A percentile compares a stretch with the other conserved stretches of the same genome.
Evolutionary conservation across 176 grass and related monocot genomes (phyloP).

Genomic region (Oryza coarctata): DNA sequence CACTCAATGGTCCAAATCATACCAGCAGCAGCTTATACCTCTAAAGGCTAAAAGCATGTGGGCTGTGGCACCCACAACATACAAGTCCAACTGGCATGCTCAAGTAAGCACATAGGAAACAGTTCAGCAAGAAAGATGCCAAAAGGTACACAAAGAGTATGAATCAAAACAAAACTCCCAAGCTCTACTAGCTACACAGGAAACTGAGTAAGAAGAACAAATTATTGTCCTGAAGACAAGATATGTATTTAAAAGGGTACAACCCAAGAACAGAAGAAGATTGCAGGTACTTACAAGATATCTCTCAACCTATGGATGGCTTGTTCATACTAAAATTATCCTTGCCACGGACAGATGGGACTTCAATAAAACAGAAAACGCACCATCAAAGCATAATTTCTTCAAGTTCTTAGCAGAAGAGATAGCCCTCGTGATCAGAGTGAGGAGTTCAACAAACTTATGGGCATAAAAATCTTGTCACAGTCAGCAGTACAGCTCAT

Average conservation of each 20-base stretch:
- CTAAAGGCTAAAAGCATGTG: neutral
- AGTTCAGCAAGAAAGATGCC: conserved; percentile 3
- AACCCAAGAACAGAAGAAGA: conserved; percentile 3
- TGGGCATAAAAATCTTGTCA: neutral
- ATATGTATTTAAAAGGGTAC: neutral
- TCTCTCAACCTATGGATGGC: neutral
- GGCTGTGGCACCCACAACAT: neutral
- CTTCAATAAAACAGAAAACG: neutral
- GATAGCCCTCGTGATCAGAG: neutral
- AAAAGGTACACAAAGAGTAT: neutral
- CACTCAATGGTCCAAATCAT: neutral
- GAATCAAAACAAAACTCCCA: neutral
- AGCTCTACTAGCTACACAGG: conserved; percentile 9
- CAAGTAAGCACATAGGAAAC: neutral
- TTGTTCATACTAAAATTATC: conserved; percentile 5
- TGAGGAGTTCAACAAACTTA: neutral
- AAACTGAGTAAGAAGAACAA: neutral
- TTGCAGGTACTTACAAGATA: conserved; percentile 7
- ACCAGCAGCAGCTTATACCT: neutral
- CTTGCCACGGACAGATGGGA: conserved; percentile 7
- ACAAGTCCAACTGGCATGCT: neutral
- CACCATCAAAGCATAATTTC: neutral
- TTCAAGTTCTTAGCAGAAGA: neutral
- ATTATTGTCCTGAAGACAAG: conserved; percentile 18
- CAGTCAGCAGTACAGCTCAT: neutral